These are phyloP conservation scores for Mortierella sp. DNA, from an alignment of 371 early-diverging fungal genomes.

Conservation along the genomic window DNA sequence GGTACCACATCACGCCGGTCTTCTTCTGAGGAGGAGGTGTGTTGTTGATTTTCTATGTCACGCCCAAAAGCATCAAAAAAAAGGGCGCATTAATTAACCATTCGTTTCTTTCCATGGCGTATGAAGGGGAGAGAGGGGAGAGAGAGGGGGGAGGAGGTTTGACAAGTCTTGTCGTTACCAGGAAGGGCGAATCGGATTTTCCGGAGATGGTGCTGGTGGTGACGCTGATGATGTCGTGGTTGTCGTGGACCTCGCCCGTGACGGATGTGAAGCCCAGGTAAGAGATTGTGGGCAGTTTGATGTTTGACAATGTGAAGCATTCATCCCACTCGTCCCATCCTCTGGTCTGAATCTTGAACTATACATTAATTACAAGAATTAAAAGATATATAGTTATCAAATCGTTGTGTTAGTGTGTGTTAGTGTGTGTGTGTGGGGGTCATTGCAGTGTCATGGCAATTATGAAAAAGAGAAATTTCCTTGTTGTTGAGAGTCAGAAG, in stretches of 20 bases:
- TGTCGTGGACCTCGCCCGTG: constrained; percentile 93
- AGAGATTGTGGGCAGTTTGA: constrained; percentile 78
- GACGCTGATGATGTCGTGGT: constrained; percentile 85
- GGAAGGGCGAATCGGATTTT: neutral
- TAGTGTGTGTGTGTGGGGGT: too few species aligned
- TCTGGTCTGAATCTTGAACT: constrained; percentile 72
- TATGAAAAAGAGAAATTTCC: neutral
- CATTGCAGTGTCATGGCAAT: too few species aligned
- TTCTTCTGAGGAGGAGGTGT: constrained; percentile 46
- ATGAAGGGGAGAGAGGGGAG: neutral
- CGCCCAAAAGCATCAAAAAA: neutral
- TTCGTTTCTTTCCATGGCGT: neutral
- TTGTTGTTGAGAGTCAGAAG: neutral
- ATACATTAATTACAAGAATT: neutral
- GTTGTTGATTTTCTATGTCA: constrained; percentile 20
- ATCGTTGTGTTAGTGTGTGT: too few species aligned
- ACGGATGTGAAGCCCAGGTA: constrained; percentile 93
- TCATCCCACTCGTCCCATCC: constrained; percentile 79
- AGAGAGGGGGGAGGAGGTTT: too few species aligned
- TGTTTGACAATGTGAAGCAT: constrained; percentile 84
- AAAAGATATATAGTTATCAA: neutral
- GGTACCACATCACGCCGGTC: constrained; percentile 59
- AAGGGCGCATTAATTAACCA: too few species aligned
- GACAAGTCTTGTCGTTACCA: neutral
- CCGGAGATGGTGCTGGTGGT: constrained; percentile 63